A percentile compares a stretch with the other conserved stretches of the same genome.
phyloP scores from a whole-genome alignment of 2,329 filamentous ascomycete genomes.

The Sclerotinia trifoliorum region DNA sequence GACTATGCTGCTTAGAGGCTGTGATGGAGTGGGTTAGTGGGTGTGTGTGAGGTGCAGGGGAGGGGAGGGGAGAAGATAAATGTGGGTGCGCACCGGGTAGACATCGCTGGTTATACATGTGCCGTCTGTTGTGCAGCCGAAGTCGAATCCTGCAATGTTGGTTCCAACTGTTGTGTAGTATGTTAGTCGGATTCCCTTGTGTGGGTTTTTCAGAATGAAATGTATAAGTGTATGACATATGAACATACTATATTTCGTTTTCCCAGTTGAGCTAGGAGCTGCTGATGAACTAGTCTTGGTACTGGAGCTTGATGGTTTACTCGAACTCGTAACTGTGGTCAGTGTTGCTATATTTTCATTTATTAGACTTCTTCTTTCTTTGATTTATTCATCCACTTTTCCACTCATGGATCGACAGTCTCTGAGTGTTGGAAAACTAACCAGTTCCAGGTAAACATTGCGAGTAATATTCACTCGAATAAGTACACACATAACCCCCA shows the following conservation, averaged over 20 bases:
- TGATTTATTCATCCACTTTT: not conserved
- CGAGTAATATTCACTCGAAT: constrained; percentile 37
- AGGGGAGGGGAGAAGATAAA: too few relatives aligned
- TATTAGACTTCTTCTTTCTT: not conserved
- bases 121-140: constrained; percentile 46
- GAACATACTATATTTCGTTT: constrained; percentile 30
- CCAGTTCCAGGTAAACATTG: constrained; percentile 36
- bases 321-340: constrained; percentile 11
- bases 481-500: constrained; percentile 37
- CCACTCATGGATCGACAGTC: too few relatives aligned
- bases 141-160: constrained; percentile 46
- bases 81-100: constrained; percentile 27
- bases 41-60: not conserved
- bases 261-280: constrained; percentile 21
- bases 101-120: constrained; percentile 40
- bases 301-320: not conserved
- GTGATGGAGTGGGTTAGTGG: not conserved
- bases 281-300: not conserved
- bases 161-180: constrained; percentile 31
- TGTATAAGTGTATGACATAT: not conserved
- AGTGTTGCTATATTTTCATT: constrained; percentile 7
- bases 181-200: not conserved
- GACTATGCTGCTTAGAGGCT: constrained; percentile 36
- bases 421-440: not conserved
- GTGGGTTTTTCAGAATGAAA: not conserved